Base-by-base conservation (phyloP, 345 rosid genomes). In the Trapa incisa region DNA sequence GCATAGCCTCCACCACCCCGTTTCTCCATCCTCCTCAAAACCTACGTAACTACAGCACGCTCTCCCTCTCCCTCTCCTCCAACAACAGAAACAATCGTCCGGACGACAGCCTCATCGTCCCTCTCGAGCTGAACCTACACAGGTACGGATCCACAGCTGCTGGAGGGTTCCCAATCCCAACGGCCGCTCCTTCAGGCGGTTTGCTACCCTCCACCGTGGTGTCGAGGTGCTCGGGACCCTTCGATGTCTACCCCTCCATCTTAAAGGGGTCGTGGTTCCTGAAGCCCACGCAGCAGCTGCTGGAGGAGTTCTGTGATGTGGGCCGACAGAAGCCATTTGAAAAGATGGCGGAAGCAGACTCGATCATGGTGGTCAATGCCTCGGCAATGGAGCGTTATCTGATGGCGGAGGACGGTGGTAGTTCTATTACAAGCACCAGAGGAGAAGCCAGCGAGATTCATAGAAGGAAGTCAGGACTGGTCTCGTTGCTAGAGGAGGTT, bases 401-500 rank as follows among this genome's bases (percentile, higher is more conserved):
- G 61, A 53, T 69, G 22, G 45, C 36, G n/a, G 86, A 11, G 77
- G 84, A 71, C 80, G 77, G 67, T 88, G 83, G 73, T 15, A 47
- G 41, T 65, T 16, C 33, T 39, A 33, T 43, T 37, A 37, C 45
- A n/a, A 65, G 45, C 63, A 22, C 70, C 61, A 48, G 72, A 38
- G 80, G 73, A 4, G 82, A 77, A 12, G 81, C 77, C 6, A 78
- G 82, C 61, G 92, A 89, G 52, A 67, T 65, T 71, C 72, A 86
- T 5, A 76, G 88, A 70, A 87, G 81, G 71, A 89, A 89, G 76
- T 89, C 98, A 0, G 82, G 84, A 73, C 85, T 92, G 11, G 79
- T 89, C 58, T 83, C 89, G 42, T 76, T 92, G 93, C 90, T 92
- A 5, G 96, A 92, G 57, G 96, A 92, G 98, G 98, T 41, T 41